Percentiles rank a stretch among this genome's conserved stretches.
phyloP scores from a whole-genome alignment of 306 rosid genomes.

The Biancaea sappan region DNA sequence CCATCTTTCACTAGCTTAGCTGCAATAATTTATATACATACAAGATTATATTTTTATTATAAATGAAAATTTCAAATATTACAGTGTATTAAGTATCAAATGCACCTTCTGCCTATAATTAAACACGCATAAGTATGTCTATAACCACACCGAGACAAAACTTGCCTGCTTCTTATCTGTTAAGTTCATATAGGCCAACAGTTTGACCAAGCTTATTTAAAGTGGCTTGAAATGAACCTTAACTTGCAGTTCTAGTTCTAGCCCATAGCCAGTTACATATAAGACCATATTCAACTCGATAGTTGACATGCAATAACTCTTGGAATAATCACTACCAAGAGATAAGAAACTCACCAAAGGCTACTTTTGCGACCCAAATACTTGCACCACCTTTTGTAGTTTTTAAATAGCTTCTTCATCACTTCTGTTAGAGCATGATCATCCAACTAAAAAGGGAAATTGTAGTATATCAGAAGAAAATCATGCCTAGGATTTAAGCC shows the following conservation, averaged over 20 bases:
- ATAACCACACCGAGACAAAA: background rate
- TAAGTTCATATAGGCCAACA: slow-evolving; percentile 7
- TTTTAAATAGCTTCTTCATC: slow-evolving; percentile 95
- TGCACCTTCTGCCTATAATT: background rate
- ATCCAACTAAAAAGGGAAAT: slow-evolving; percentile 63
- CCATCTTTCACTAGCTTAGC: background rate
- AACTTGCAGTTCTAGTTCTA: slow-evolving; percentile 2
- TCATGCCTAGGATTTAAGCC: slow-evolving; percentile 5
- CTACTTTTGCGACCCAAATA: slow-evolving; percentile 97
- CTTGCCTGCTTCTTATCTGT: slow-evolving; percentile 13
- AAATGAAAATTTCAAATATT: slow-evolving; percentile 3
- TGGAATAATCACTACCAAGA: slow-evolving; percentile 21
- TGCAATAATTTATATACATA: background rate
- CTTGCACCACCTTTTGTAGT: slow-evolving; percentile 94
- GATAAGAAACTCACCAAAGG: slow-evolving; percentile 75
- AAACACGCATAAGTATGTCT: background rate
- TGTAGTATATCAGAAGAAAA: slow-evolving; percentile 17
- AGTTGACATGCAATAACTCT: slow-evolving; percentile 1
- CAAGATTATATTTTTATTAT: background rate
- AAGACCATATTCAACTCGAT: slow-evolving; percentile 29
- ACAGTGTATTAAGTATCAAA: background rate
- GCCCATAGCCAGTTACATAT: background rate
- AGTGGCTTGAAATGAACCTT: background rate
- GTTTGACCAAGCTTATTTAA: background rate
- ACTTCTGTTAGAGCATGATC: slow-evolving; percentile 79